Evolutionary conservation across 1,284 basidiomycete genomes (phyloP).

Genomic region (Athelia sp.): DNA sequence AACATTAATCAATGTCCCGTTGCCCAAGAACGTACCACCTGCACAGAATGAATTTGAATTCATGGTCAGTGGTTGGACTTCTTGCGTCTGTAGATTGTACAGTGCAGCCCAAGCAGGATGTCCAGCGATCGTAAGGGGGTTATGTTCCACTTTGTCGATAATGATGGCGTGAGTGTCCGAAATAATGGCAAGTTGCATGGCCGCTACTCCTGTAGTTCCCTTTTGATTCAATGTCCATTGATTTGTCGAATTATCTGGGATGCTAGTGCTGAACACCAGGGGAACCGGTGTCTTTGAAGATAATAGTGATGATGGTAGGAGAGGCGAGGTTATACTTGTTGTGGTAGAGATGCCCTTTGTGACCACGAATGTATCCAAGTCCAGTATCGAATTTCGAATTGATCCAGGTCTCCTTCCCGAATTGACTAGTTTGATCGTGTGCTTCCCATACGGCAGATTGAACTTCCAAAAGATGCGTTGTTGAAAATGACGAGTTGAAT

Average conservation of each 20-base stretch:
- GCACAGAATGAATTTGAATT: slow-evolving; percentile 87
- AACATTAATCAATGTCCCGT: slow-evolving; percentile 72
- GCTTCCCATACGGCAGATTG: slow-evolving; percentile 44
- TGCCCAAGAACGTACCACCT: slow-evolving; percentile 70
- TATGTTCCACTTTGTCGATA: slow-evolving; percentile 83
- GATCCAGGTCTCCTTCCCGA: slow-evolving; percentile 35
- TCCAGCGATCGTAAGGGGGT: slow-evolving; percentile 64
- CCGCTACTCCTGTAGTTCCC: slow-evolving; percentile 73
- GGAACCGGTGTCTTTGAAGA: slow-evolving; percentile 1
- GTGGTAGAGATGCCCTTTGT: slow-evolving; percentile 29
- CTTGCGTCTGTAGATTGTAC: slow-evolving; percentile 63
- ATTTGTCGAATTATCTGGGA: slow-evolving; percentile 10
- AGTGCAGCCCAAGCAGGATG: slow-evolving; percentile 78
- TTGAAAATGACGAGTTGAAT: slow-evolving; percentile 35
- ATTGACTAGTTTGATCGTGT: slow-evolving; percentile 62
- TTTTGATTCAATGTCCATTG: slow-evolving; percentile 49
- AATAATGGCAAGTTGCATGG: slow-evolving; percentile 75
- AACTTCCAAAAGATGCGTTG: slow-evolving; percentile 65
- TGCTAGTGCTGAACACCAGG: slow-evolving; percentile 3
- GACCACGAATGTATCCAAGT: slow-evolving; percentile 66
- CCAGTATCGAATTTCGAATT: slow-evolving; percentile 32
- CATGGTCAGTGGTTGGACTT: slow-evolving; percentile 58
- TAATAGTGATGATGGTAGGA: neutral
- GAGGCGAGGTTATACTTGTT: neutral
- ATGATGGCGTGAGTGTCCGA: slow-evolving; percentile 69